phyloP scores from a whole-genome alignment of 2,329 filamentous ascomycete genomes.

The Kalaharituber pfeilii region DNA sequence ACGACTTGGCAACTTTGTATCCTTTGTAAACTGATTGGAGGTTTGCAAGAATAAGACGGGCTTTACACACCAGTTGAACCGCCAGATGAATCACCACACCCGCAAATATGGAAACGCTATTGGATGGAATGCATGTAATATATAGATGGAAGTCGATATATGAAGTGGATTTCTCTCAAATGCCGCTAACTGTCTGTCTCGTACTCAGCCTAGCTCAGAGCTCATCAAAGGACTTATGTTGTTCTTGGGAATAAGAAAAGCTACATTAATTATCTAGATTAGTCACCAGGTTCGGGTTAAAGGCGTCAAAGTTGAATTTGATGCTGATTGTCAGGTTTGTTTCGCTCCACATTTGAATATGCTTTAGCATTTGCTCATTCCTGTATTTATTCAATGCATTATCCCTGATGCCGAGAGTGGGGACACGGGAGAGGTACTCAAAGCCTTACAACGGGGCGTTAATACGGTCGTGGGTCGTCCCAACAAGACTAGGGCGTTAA shows the following conservation, averaged over 20 bases:
- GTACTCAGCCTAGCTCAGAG: background rate
- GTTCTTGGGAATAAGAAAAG: background rate
- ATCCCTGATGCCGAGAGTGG: constrained; percentile 14
- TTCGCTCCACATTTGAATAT: background rate
- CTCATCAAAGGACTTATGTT: background rate
- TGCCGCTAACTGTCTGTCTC: background rate
- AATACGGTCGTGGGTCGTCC: too few relatives aligned
- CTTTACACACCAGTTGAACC: background rate
- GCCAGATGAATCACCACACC: background rate
- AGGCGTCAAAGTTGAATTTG: background rate
- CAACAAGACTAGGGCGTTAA: too few relatives aligned
- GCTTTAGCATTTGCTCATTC: too few relatives aligned
- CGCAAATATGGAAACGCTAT: background rate
- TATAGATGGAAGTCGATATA: background rate
- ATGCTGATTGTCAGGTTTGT: background rate
- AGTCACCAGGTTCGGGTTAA: background rate
- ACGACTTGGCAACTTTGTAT: background rate
- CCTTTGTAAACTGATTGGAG: background rate
- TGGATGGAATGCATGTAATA: background rate
- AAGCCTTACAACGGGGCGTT: constrained; percentile 9
- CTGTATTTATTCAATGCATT: constrained; percentile 3
- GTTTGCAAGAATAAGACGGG: background rate
- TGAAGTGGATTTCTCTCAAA: background rate
- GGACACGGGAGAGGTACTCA: constrained; percentile 9
- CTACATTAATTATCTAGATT: background rate